A percentile compares a stretch with the other conserved stretches of the same genome.
Conservation (phyloP, 495 filamentous ascomycete genomes). For the Aspergillus steynii region DNA sequence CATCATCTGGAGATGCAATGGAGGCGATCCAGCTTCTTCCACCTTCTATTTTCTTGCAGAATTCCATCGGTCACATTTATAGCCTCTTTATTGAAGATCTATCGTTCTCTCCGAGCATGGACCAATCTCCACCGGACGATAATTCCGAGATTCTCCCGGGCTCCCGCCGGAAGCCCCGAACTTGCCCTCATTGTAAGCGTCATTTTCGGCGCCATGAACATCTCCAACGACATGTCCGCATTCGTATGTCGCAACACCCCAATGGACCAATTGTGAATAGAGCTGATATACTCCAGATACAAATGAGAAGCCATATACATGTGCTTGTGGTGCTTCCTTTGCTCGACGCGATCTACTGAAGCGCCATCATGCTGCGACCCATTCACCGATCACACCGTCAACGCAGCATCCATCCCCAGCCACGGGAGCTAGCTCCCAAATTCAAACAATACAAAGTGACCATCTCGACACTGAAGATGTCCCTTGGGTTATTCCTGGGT, state of each 20-base stretch:
- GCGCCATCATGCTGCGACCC: conserved; percentile 17
- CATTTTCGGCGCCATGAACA: conserved; percentile 21
- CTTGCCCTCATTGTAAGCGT: conserved; percentile 20
- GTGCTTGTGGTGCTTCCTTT: conserved; percentile 20
- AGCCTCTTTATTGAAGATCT: too few relatives aligned
- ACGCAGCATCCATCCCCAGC: conserved; percentile 6
- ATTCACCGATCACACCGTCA: conserved; percentile 13
- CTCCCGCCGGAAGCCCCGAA: conserved; percentile 12
- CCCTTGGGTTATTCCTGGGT: not conserved
- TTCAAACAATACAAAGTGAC: not conserved
- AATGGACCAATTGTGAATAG: conserved; percentile 4
- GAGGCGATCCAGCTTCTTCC: too few relatives aligned
- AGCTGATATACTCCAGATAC: conserved; percentile 17
- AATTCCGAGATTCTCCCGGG: too few relatives aligned
- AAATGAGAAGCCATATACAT: conserved; percentile 25
- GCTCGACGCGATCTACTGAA: conserved; percentile 19
- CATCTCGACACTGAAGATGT: not conserved
- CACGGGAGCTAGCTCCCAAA: not conserved
- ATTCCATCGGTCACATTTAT: too few relatives aligned
- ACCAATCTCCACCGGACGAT: too few relatives aligned
- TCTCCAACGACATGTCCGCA: conserved; percentile 17
- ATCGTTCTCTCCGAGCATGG: too few relatives aligned
- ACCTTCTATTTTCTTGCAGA: too few relatives aligned
- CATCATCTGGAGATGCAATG: too few relatives aligned
- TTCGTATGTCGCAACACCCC: conserved; percentile 3